These are phyloP conservation scores for Persicaria tinctoria DNA, from an alignment of 148 eudicot species.

Conservation along the genomic window DNA sequence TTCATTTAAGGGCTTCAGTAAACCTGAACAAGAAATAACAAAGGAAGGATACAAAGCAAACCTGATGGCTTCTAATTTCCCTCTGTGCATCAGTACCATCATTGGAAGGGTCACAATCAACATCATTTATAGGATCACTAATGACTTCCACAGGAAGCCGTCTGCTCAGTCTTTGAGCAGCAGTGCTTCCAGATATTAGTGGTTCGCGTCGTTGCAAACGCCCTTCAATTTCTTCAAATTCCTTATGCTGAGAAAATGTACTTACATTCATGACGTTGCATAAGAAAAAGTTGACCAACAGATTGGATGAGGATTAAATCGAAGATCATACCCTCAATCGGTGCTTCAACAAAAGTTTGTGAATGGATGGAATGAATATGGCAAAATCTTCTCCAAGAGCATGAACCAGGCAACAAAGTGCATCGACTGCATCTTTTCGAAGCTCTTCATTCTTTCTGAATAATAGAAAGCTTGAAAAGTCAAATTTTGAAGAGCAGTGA, in stretches of 20 bases:
- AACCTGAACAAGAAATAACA: not conserved
- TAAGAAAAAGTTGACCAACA: not conserved
- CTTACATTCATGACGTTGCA: not conserved
- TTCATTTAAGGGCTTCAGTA: not conserved
- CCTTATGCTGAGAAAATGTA: conserved; percentile 60
- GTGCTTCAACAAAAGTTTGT: conserved; percentile 80
- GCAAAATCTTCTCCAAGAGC: conserved; percentile 95
- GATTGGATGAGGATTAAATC: not conserved
- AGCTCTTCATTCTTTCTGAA: conserved; percentile 85
- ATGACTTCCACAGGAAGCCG: conserved; percentile 76
- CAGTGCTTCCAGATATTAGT: conserved; percentile 49
- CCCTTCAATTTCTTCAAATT: conserved; percentile 88
- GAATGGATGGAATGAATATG: conserved; percentile 89
- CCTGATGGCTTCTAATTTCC: conserved; percentile 66
- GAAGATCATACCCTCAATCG: conserved; percentile 56
- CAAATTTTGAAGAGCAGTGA: not conserved
- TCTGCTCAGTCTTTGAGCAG: conserved; percentile 70
- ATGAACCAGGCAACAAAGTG: conserved; percentile 87
- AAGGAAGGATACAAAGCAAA: conserved; percentile 15
- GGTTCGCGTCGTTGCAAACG: conserved; percentile 69
- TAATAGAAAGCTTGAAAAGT: not conserved
- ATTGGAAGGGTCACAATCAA: conserved; percentile 59
- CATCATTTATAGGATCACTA: conserved; percentile 79
- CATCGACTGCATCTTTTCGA: conserved; percentile 92
- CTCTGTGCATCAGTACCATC: conserved; percentile 48